A percentile compares a stretch with the other conserved stretches of the same genome.
Conservation (phyloP, 2,329 filamentous ascomycete species). For the Metarhizium guizhouense region DNA sequence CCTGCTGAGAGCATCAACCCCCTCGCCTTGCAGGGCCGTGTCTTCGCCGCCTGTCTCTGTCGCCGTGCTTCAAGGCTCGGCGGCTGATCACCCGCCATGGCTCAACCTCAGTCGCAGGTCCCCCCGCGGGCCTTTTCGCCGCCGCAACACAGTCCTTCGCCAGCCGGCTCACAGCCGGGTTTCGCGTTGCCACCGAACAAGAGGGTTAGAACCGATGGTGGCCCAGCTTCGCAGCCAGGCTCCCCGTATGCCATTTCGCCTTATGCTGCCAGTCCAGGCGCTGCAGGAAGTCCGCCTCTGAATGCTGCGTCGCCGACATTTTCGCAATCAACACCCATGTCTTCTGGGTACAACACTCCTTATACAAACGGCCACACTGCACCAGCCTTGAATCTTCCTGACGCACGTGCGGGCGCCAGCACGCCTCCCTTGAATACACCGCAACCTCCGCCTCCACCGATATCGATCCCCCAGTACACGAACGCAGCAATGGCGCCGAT, state of each 20-base stretch:
- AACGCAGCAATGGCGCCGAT: conserved; percentile 21
- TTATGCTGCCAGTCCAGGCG: conserved; percentile 37
- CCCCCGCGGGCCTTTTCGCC: conserved; percentile 52
- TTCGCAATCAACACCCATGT: conserved; percentile 22
- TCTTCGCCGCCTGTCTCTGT: conserved; percentile 2
- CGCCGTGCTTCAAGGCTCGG: conserved; percentile 4
- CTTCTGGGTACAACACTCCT: conserved; percentile 24
- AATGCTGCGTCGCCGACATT: conserved; percentile 27
- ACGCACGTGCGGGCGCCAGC: conserved; percentile 19
- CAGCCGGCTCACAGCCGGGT: conserved; percentile 43
- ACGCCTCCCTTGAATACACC: conserved; percentile 23
- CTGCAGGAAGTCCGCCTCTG: conserved; percentile 31
- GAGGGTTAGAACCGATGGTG: conserved; percentile 50
- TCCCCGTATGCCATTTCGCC: conserved; percentile 51
- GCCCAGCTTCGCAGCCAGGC: conserved; percentile 56
- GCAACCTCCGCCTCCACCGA: conserved; percentile 17
- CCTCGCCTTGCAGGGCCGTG: conserved; percentile 3
- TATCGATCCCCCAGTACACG: conserved; percentile 17
- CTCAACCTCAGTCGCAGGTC: conserved; percentile 46
- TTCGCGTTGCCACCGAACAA: conserved; percentile 61
- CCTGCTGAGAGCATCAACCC: conserved; percentile 29
- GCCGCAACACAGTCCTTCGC: conserved; percentile 52
- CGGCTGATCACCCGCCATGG: conserved; percentile 31
- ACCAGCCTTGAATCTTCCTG: conserved; percentile 25
- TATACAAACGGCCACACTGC: conserved; percentile 30